Percentiles rank a stretch among this genome's conserved stretches.
Evolutionary conservation across 768 basidiomycete genomes (phyloP).

Genomic region (Podaxis sp.): DNA sequence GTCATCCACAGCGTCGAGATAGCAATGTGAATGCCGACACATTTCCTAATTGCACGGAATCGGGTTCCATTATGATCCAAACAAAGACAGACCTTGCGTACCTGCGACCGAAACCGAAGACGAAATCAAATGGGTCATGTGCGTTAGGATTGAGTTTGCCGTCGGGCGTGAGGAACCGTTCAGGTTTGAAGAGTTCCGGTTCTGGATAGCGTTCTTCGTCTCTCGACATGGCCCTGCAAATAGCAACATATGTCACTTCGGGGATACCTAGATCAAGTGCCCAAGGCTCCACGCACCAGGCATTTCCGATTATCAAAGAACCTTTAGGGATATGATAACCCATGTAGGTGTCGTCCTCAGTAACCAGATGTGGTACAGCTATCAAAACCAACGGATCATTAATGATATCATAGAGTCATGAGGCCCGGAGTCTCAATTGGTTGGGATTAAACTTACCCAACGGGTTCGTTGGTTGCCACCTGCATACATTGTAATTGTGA

Average conservation of each 20-base stretch:
- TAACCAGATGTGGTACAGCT: constrained; percentile 30
- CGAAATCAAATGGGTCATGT: constrained; percentile 19
- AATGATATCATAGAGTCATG: neutral
- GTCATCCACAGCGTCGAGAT: constrained; percentile 27
- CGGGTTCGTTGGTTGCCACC: constrained; percentile 32
- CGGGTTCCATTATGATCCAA: neutral
- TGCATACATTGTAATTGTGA: neutral
- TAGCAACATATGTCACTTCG: neutral
- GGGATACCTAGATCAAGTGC: neutral
- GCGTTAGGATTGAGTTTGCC: constrained; percentile 19
- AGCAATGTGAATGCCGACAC: constrained; percentile 32
- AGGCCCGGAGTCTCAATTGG: neutral
- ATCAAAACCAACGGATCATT: neutral
- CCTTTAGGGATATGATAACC: constrained; percentile 33
- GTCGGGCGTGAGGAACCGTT: constrained; percentile 30
- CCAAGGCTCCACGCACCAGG: constrained; percentile 26
- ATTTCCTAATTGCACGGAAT: constrained; percentile 21
- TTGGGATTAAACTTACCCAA: constrained; percentile 22
- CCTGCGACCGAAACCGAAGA: constrained; percentile 31
- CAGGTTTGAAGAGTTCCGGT: constrained; percentile 36
- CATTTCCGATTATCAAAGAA: constrained; percentile 32
- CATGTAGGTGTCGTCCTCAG: constrained; percentile 31
- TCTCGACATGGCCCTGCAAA: constrained; percentile 37
- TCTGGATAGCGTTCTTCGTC: constrained; percentile 37
- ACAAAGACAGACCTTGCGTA: neutral